Base-by-base conservation (phyloP, 805 yeast species). In the Jamesozyma hellenica region DNA sequence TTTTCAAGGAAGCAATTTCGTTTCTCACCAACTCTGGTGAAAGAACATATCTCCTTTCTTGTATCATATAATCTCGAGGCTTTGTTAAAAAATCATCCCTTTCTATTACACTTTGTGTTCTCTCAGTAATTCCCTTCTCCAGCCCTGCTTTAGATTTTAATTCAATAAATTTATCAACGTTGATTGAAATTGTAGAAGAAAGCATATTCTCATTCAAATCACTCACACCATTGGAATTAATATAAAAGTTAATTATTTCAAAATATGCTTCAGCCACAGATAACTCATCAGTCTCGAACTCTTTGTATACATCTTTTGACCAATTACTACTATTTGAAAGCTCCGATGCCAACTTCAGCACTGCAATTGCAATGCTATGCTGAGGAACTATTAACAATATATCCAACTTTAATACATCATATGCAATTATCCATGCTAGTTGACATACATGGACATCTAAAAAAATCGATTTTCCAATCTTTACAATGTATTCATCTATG, bases 341-440 rank as follows among this genome's bases (percentile, higher is more conserved):
- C 49, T 74, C 75, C 32, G 68, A 65, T 1, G 90, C 74, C 23
- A 85, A 65, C 32, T 74, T 74, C 33, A 86, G 59, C 23, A 75
- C 70, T 3, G 85, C 82, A 38, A 84, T 53, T 0, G 95, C 86
- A 26, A 81, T 74, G 21, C 79, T 70, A 55, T 85, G 90, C 3
- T 84, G 78, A 1, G 95, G 92, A 8, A 75, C 70, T 50, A 75
- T 78, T 28, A 87, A 60, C 9, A 77, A 69, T 14, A 81, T 66
- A 28, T 82, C 84, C 2, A 94, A 76, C 40, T 77, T 72, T 53
- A 79, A 75, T 10, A 77, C 65, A 56, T 87, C 96, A 49, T 75
- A 75, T n/a, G 78, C 67, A 2, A 86, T 68, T n/a, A 75, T 59
- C 95, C 95, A 87, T 2, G 82, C 76, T 29, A 75, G 56, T 47